Evolutionary conservation across 257 asterid genomes (phyloP).

Genomic region (Solanum neorickii): DNA sequence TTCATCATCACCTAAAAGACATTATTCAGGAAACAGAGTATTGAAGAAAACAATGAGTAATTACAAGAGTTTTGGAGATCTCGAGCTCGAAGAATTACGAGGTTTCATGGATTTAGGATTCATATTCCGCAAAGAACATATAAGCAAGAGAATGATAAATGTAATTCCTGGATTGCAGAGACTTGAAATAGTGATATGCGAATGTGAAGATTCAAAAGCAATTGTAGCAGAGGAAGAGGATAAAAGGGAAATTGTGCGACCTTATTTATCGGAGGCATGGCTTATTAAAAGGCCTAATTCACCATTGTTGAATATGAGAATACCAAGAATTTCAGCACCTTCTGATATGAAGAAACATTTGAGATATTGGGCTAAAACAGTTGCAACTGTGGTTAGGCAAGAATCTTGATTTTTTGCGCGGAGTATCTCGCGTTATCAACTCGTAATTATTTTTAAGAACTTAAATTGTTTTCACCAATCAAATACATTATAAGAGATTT

Average conservation of each 20-base stretch:
- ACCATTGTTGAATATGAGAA: constrained; percentile 30
- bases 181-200: not conserved
- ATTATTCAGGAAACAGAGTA: not conserved
- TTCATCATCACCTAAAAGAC: constrained; percentile 24
- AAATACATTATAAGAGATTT: no score
- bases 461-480: no score
- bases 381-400: constrained; percentile 38
- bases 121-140: constrained; percentile 26
- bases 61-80: constrained; percentile 44
- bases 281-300: constrained; percentile 27
- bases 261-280: constrained; percentile 66
- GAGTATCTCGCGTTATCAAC: not conserved
- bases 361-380: constrained; percentile 53
- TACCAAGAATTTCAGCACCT: constrained; percentile 21
- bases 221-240: not conserved
- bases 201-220: not conserved
- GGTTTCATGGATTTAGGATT: constrained; percentile 70
- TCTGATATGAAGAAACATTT: constrained; percentile 59
- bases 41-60: constrained; percentile 2
- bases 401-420: constrained; percentile 4
- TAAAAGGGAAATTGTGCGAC: constrained; percentile 12
- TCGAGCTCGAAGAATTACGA: constrained; percentile 59
- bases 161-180: constrained; percentile 54
- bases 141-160: constrained; percentile 25
- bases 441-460: not conserved